Conservation (phyloP, 73 alveolate genomes). For the Stentor coeruleus region DNA sequence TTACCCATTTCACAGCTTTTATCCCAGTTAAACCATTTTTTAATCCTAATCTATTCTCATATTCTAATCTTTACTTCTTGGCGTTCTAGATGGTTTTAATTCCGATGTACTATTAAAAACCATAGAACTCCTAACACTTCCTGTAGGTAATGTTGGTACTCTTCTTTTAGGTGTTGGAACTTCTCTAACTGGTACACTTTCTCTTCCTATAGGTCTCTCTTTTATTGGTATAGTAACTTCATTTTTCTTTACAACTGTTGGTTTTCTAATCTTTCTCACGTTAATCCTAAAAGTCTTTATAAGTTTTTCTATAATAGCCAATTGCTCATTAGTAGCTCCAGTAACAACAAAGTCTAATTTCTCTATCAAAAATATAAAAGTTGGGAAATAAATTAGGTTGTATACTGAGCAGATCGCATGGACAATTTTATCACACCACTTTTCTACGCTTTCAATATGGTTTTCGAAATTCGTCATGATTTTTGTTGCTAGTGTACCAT, state of each 20-base stretch:
- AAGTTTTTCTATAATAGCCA: neutral
- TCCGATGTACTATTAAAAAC: too few relatives aligned
- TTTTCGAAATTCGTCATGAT: neutral
- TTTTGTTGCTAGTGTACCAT: neutral
- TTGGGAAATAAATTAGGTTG: neutral
- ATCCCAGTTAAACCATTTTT: too few relatives aligned
- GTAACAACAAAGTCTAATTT: neutral
- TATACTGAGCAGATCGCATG: neutral
- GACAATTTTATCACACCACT: neutral
- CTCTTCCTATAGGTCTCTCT: too few relatives aligned
- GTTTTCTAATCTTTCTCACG: neutral
- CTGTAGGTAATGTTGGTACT: too few relatives aligned
- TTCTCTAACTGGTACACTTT: too few relatives aligned
- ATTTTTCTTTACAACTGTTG: neutral
- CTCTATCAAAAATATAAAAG: neutral
- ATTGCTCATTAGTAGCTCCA: neutral
- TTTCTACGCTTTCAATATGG: conserved; percentile 6
- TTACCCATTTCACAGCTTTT: too few relatives aligned
- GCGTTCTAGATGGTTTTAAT: too few relatives aligned
- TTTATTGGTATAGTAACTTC: too few relatives aligned
- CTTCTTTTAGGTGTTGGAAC: too few relatives aligned
- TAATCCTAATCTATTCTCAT: too few relatives aligned
- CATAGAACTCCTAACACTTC: too few relatives aligned
- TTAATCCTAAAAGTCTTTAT: neutral
- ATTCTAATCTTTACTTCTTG: too few relatives aligned